Evolutionary conservation across 2,329 filamentous ascomycete species (phyloP).

Genomic region (Aspergillus fischeri): DNA sequence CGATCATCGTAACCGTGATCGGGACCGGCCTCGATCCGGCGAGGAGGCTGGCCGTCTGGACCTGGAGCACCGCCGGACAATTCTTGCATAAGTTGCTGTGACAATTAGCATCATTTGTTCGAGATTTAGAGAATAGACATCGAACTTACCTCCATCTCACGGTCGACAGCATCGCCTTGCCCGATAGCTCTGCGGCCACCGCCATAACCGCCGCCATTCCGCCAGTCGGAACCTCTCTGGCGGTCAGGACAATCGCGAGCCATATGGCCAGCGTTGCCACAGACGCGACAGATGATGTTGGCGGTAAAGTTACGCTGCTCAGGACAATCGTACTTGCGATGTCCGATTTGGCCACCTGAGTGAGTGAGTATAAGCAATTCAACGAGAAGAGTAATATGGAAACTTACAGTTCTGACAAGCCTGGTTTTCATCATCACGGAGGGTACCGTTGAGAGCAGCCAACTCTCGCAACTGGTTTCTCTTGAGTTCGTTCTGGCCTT

Average conservation of each 20-base stretch:
- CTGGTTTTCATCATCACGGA: constrained; percentile 98
- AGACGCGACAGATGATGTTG: constrained; percentile 97
- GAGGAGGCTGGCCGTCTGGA: constrained; percentile 58
- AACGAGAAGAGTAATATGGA: neutral
- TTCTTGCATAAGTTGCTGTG: constrained; percentile 93
- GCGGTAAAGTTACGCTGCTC: constrained; percentile 98
- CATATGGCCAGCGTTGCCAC: constrained; percentile 97
- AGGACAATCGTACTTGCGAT: constrained; percentile 97
- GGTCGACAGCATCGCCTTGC: constrained; percentile 78
- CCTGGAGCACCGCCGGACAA: constrained; percentile 68
- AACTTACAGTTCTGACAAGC: constrained; percentile 88
- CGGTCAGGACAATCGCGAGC: constrained; percentile 95
- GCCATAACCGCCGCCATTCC: constrained; percentile 62
- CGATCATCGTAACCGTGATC: constrained; percentile 48
- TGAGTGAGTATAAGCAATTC: neutral
- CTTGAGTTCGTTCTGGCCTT: constrained; percentile 98
- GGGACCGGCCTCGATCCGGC: constrained; percentile 82
- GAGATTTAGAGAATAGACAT: neutral
- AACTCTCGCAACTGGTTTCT: constrained; percentile 97
- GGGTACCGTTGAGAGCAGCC: constrained; percentile 94
- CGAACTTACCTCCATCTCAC: constrained; percentile 83
- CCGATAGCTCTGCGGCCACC: constrained; percentile 62
- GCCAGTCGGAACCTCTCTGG: constrained; percentile 86
- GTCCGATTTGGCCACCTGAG: constrained; percentile 84
- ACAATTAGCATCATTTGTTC: constrained; percentile 40